Percentiles rank a stretch among this genome's conserved stretches.
Evolutionary conservation across 2,329 filamentous ascomycete genomes (phyloP).

Genomic region (Cylindrodendrum hubeiense): DNA sequence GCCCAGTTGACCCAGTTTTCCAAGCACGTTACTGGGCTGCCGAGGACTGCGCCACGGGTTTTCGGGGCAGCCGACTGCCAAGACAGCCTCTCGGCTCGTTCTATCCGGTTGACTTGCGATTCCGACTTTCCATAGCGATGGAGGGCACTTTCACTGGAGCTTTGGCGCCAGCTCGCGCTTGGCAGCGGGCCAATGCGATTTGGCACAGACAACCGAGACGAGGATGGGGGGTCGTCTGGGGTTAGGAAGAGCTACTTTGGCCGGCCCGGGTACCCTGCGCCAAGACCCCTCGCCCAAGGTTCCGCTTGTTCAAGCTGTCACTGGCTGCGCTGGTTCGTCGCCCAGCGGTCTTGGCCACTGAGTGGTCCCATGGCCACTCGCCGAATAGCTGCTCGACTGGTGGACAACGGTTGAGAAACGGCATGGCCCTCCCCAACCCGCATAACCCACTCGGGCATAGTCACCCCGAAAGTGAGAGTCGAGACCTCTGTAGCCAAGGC

Average conservation of each 20-base stretch:
- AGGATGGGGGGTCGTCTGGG: constrained; percentile 11
- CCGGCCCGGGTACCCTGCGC: constrained; percentile 17
- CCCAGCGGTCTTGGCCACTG: constrained; percentile 27
- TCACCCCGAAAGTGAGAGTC: constrained; percentile 35
- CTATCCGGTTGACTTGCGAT: constrained; percentile 44
- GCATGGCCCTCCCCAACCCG: constrained; percentile 18
- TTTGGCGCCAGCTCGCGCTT: constrained; percentile 30
- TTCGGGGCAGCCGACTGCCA: constrained; percentile 46
- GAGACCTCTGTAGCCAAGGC: constrained; percentile 44
- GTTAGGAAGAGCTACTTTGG: constrained; percentile 10
- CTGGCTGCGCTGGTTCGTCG: constrained; percentile 11
- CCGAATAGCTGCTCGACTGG: constrained; percentile 6
- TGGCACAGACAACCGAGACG: constrained; percentile 28
- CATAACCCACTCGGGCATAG: constrained; percentile 34
- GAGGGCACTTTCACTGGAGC: constrained; percentile 22
- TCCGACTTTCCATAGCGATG: constrained; percentile 36
- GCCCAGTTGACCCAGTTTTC: constrained; percentile 43
- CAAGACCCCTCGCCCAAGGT: constrained; percentile 16
- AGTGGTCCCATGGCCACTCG: background rate
- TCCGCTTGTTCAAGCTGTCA: constrained; percentile 15
- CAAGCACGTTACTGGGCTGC: constrained; percentile 42
- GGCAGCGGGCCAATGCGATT: constrained; percentile 34
- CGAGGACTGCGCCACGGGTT: constrained; percentile 44
- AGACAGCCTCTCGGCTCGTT: constrained; percentile 48
- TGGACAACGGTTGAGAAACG: constrained; percentile 13